Base-by-base conservation (phyloP, 345 rosid species). In the Triadica sebifera region DNA sequence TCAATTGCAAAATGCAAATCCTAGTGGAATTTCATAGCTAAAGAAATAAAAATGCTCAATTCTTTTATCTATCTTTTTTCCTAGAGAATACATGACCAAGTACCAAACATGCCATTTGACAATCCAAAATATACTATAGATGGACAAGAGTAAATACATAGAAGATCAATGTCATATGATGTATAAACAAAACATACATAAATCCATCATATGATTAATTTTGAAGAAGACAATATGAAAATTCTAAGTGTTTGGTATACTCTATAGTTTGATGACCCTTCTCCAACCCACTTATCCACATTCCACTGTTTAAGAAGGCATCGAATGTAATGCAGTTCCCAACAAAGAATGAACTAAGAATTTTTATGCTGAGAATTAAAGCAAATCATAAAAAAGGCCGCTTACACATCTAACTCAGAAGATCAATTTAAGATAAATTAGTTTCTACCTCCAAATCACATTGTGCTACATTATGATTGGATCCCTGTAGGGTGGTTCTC, bases 391-490 rank as follows among this genome's bases (percentile, higher is more conserved):
- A 57, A 53, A 58, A 22, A 29, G 34, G 12, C 51, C 9, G 41
- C 37, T 17, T 10, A 39, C 15, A 62, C 51, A 65, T 34, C 43
- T 29, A 29, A 29, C 34, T 49, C n/a, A 24, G 62, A 69, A 67
- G 6, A 45, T 20, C 67, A 69, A 38, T 29, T 50, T 49, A 29
- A 72, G 19, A 57, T 55, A 58, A 16, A 29, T 12, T 20, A 12
- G 38, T 66, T 25, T 51, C 63, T 76, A 86, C 92, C 92, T 78
- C 86, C n/a, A 59, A 59, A 81, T 87, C 77, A 74, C 67, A 50
- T 63, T 19, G 69, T 53, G 50, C 19, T 67, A 34, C 51, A 50
- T 60, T 79, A 70, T 80, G 67, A 71, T 15, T 70, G 61, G 69
- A 73, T 20, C 59, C 80, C 34, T 46, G 56, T 9, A 50, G 45